These are phyloP conservation scores for Zygnema circumcarinatum DNA, from an alignment of 139 green algal genomes.

Conservation along the genomic window DNA sequence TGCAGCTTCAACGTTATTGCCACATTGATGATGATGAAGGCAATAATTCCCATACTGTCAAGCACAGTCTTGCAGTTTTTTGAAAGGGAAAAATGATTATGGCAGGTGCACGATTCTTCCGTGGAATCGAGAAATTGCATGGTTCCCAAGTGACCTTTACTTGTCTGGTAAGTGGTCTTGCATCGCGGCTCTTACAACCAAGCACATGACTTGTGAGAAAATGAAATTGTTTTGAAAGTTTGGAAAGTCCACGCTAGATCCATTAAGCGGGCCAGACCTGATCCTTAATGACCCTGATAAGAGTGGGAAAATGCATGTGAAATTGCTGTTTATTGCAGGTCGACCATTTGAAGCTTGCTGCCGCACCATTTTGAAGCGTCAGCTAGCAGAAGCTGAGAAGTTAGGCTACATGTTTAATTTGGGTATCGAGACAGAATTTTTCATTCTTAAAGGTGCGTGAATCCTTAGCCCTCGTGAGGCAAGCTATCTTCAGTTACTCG, in stretches of 20 bases:
- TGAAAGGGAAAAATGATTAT: neutral
- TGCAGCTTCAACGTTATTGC: too few relatives aligned
- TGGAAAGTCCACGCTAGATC: too few relatives aligned
- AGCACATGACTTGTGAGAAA: too few relatives aligned
- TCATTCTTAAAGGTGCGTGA: constrained; percentile 18
- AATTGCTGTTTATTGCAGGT: too few relatives aligned
- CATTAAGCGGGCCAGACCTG: too few relatives aligned
- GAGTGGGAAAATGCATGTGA: too few relatives aligned
- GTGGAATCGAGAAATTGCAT: constrained; percentile 9
- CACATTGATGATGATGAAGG: too few relatives aligned
- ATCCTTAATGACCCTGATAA: too few relatives aligned
- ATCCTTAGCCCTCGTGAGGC: neutral
- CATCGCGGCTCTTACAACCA: too few relatives aligned
- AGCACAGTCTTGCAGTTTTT: neutral
- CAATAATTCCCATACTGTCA: too few relatives aligned
- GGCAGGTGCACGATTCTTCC: constrained; percentile 25
- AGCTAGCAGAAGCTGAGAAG: constrained; percentile 4
- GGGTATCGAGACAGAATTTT: constrained; percentile 17
- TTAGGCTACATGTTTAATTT: constrained; percentile 12
- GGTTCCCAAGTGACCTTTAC: constrained; percentile 26
- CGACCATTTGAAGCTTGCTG: constrained; percentile 12
- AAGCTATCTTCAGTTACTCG: too few relatives aligned
- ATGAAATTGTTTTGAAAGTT: too few relatives aligned
- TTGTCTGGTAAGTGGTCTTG: neutral
- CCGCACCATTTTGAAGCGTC: constrained; percentile 9